Percentiles rank a stretch among this genome's conserved stretches.
These are phyloP conservation scores for Trichoderma sp. DNA, from an alignment of 2,329 filamentous ascomycete species.

Conservation along the genomic window DNA sequence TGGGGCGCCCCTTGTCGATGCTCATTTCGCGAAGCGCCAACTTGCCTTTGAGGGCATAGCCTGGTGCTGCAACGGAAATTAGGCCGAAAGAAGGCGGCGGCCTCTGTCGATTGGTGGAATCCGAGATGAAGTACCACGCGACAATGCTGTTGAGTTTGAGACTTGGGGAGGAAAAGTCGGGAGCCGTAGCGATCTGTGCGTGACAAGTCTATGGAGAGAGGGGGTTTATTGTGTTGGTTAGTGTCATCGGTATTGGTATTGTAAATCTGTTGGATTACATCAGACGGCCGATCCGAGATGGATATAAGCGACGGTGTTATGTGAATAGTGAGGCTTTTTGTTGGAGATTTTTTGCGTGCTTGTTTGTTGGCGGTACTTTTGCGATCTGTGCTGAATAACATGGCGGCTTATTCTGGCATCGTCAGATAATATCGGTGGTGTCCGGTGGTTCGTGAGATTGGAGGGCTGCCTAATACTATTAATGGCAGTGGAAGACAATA, in stretches of 20 bases:
- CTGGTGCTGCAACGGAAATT: background rate
- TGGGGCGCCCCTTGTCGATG: background rate
- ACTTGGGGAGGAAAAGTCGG: background rate
- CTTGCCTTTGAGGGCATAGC: background rate
- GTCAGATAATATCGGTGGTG: background rate
- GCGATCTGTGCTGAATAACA: background rate
- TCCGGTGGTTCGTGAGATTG: background rate
- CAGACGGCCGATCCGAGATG: background rate
- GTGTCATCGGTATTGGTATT: background rate
- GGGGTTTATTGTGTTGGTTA: background rate
- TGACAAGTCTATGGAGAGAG: background rate
- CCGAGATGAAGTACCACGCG: background rate
- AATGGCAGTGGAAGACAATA: background rate
- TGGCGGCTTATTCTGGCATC: background rate
- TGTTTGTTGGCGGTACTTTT: background rate
- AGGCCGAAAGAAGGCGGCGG: background rate
- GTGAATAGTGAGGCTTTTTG: background rate
- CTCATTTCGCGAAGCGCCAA: slow-evolving; percentile 5
- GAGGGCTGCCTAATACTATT: background rate
- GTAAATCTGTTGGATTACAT: background rate
- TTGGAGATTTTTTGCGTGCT: background rate
- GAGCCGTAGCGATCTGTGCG: background rate
- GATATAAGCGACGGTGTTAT: background rate
- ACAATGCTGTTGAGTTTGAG: background rate
- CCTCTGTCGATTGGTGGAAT: background rate